These are phyloP conservation scores for Pyrenochaeta sp. DNA, from an alignment of 2,329 filamentous ascomycete genomes.

Conservation along the genomic window DNA sequence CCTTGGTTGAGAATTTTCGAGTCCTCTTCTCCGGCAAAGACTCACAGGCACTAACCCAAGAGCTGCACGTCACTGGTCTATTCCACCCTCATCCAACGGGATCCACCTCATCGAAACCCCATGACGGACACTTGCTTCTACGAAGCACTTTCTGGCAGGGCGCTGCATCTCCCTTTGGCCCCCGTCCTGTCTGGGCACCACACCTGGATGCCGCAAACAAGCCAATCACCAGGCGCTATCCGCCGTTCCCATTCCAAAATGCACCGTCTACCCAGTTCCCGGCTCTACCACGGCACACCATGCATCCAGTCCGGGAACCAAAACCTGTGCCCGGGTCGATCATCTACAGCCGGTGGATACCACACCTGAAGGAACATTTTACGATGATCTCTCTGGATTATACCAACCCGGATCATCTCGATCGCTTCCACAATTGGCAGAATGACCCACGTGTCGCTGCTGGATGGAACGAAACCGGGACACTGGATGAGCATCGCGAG, in stretches of 20 bases:
- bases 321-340: conserved; percentile 76
- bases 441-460: conserved; percentile 83
- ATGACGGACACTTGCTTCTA: conserved; percentile 58
- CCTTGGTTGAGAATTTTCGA: conserved; percentile 56
- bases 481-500: conserved; percentile 75
- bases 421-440: conserved; percentile 80
- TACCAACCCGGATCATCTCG: conserved; percentile 68
- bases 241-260: conserved; percentile 53
- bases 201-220: conserved; percentile 44
- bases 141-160: conserved; percentile 60
- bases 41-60: conserved; percentile 48
- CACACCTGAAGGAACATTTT: conserved; percentile 78
- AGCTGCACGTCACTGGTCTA: conserved; percentile 55
- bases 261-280: conserved; percentile 60
- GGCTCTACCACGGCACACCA: conserved; percentile 63
- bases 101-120: conserved; percentile 44
- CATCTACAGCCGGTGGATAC: conserved; percentile 81
- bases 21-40: conserved; percentile 51
- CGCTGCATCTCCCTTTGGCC: conserved; percentile 53
- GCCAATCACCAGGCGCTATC: conserved; percentile 53
- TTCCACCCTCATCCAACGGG: conserved; percentile 53
- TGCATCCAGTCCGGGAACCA: conserved; percentile 74
- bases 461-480: conserved; percentile 82
- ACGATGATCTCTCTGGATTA: conserved; percentile 79
- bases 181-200: conserved; percentile 52